Percentiles rank a stretch among this genome's conserved stretches.
Conservation (phyloP, 345 rosid genomes). For the Erucastrum elatum region DNA sequence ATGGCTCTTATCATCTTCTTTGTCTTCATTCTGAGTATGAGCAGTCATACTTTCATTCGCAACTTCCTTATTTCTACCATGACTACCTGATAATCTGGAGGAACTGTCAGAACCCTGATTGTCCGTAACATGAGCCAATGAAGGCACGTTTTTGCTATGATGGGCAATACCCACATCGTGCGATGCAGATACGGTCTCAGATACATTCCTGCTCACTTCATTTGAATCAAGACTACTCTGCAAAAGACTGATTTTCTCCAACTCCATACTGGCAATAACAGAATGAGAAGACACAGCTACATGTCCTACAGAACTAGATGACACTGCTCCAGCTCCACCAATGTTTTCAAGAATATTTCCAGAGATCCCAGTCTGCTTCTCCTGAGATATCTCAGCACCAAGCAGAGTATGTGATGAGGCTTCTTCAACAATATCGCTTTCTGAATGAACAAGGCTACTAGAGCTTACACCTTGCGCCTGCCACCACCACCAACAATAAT, state of each 20-base stretch:
- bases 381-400: slow-evolving; percentile 14
- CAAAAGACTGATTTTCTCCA: slow-evolving; percentile 26
- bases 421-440: slow-evolving; percentile 44
- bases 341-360: slow-evolving; percentile 29
- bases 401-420: too few relatives aligned
- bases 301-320: slow-evolving; percentile 49
- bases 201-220: slow-evolving; percentile 36
- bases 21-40: slow-evolving; percentile 43
- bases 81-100: slow-evolving; percentile 45
- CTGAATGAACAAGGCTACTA: slow-evolving; percentile 37
- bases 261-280: slow-evolving; percentile 41
- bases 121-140: slow-evolving; percentile 34
- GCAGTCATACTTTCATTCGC: slow-evolving; percentile 35
- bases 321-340: slow-evolving; percentile 40
- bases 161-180: slow-evolving; percentile 28
- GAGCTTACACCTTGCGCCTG: slow-evolving; percentile 53
- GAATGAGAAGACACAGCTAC: slow-evolving; percentile 44
- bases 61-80: slow-evolving; percentile 37
- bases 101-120: slow-evolving; percentile 43
- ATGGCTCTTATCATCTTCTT: slow-evolving; percentile 44
- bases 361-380: slow-evolving; percentile 34
- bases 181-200: slow-evolving; percentile 39
- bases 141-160: slow-evolving; percentile 20
- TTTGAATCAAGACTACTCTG: slow-evolving; percentile 47
- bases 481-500: slow-evolving; percentile 13